Conservation (phyloP, 306 rosid species). For the Nissolia schottii region DNA sequence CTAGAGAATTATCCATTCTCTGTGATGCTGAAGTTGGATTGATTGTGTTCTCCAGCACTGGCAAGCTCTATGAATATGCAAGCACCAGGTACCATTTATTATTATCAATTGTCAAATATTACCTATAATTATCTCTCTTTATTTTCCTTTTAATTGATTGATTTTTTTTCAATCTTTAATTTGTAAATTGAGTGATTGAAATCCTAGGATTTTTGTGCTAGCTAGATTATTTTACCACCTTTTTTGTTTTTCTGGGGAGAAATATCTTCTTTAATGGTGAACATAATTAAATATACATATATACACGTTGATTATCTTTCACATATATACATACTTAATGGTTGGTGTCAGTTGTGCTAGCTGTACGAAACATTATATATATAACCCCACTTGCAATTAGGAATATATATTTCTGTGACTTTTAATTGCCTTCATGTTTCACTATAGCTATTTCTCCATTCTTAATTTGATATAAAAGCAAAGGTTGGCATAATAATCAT, state of each 20-base stretch:
- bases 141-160: not conserved
- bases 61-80: slow-evolving; percentile 44
- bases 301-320: slow-evolving; percentile 6
- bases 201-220: not conserved
- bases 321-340: not conserved
- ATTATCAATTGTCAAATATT: not conserved
- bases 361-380: slow-evolving; percentile 3
- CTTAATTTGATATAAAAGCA: not conserved
- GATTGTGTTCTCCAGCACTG: slow-evolving; percentile 46
- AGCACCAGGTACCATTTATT: slow-evolving; percentile 33
- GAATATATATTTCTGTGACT: slow-evolving; percentile 1
- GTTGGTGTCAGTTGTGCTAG: not conserved
- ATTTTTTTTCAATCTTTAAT: not conserved
- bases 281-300: not conserved
- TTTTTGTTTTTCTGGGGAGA: not conserved
- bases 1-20: slow-evolving; percentile 37
- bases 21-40: slow-evolving; percentile 57
- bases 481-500: not conserved
- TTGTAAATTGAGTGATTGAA: not conserved
- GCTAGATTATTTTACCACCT: not conserved
- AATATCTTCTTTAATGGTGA: not conserved
- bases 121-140: not conserved
- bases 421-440: not conserved
- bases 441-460: not conserved
- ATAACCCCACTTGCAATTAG: slow-evolving; percentile 25